phyloP scores from a whole-genome alignment of 2,329 filamentous ascomycete genomes.

The Ophiostoma quercus region DNA sequence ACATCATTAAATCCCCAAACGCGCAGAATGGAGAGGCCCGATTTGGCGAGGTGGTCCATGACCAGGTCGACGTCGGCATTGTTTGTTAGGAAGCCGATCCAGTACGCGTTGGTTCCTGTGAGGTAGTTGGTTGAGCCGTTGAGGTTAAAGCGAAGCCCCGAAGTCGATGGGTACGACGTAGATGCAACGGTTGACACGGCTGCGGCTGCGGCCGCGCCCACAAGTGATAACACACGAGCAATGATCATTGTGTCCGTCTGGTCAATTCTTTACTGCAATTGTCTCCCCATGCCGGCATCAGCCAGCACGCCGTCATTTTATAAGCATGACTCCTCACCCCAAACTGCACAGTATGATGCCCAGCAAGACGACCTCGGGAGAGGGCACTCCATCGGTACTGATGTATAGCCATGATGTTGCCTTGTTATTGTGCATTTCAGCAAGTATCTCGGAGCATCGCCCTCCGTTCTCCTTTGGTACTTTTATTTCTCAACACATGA shows the following conservation, averaged over 20 bases:
- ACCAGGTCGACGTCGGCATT: slow-evolving; percentile 51
- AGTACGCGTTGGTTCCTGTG: slow-evolving; percentile 53
- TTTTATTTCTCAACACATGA: background rate
- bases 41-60: slow-evolving; percentile 43
- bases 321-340: background rate
- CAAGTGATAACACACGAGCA: background rate
- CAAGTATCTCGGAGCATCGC: background rate
- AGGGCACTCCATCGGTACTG: background rate
- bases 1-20: slow-evolving; percentile 51
- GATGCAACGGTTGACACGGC: background rate
- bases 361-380: background rate
- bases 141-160: slow-evolving; percentile 34
- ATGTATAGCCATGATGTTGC: background rate
- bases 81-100: slow-evolving; percentile 49
- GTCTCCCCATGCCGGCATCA: background rate
- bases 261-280: background rate
- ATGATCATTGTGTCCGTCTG: background rate
- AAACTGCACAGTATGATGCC: background rate
- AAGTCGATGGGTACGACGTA: background rate
- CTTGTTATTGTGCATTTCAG: background rate
- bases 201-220: background rate
- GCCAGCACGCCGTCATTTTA: background rate
- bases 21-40: slow-evolving; percentile 54
- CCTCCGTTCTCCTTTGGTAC: background rate
- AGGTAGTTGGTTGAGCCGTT: slow-evolving; percentile 45